These are phyloP conservation scores for Hysterangium stoloniferum DNA, from an alignment of 768 basidiomycete genomes.

Conservation along the genomic window DNA sequence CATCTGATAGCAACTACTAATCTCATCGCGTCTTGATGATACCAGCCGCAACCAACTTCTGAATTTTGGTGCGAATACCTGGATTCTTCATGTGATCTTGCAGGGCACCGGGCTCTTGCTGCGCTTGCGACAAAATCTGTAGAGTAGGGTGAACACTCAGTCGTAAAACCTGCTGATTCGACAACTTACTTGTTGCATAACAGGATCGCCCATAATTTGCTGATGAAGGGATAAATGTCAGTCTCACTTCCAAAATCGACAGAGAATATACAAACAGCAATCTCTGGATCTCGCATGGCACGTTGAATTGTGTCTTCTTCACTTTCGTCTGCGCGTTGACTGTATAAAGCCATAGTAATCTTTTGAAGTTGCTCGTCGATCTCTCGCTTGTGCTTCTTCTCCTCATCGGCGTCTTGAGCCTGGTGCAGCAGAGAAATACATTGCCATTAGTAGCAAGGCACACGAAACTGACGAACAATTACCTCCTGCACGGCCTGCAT, in stretches of 20 bases:
- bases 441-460: background rate
- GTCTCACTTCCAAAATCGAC: background rate
- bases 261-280: slow-evolving; percentile 55
- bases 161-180: background rate
- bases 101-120: slow-evolving; percentile 78
- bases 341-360: slow-evolving; percentile 69
- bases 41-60: slow-evolving; percentile 86
- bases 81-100: slow-evolving; percentile 98
- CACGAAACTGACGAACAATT: background rate
- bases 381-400: slow-evolving; percentile 75
- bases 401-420: slow-evolving; percentile 72
- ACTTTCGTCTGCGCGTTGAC: slow-evolving; percentile 73
- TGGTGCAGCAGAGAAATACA: slow-evolving; percentile 8
- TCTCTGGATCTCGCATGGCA: slow-evolving; percentile 96
- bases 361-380: slow-evolving; percentile 77
- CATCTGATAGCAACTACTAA: no score
- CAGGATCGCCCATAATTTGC: slow-evolving; percentile 81
- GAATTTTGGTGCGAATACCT: slow-evolving; percentile 67
- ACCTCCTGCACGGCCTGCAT: slow-evolving; percentile 69
- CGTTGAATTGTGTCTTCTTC: slow-evolving; percentile 90
- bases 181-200: slow-evolving; percentile 68
- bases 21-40: slow-evolving; percentile 85
- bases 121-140: slow-evolving; percentile 85
- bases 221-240: slow-evolving; percentile 23
- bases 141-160: background rate